Evolutionary conservation across 108 stramenopile genomes (phyloP).

Genomic region (Skeletonema marinoi): DNA sequence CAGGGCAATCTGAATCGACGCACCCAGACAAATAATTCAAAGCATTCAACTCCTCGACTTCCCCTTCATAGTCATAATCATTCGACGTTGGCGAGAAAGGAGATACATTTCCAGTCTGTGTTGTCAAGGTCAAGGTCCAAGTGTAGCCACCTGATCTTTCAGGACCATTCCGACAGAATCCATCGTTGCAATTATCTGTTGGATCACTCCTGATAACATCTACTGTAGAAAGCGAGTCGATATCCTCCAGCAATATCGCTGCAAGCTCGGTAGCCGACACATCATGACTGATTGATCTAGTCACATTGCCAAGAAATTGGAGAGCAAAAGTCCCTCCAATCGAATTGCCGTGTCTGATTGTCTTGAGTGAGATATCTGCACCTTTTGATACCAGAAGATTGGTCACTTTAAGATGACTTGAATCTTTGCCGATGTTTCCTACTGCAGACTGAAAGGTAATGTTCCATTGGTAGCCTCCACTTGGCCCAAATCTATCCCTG

Average conservation of each 20-base stretch:
- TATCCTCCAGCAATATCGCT: constrained; percentile 28
- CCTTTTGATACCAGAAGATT: constrained; percentile 60
- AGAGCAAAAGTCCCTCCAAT: constrained; percentile 73
- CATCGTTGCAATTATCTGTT: constrained; percentile 55
- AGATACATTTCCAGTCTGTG: constrained; percentile 54
- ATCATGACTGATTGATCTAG: constrained; percentile 44
- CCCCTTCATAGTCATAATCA: constrained; percentile 40
- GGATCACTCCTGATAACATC: constrained; percentile 38
- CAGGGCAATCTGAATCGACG: constrained; percentile 45
- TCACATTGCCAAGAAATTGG: constrained; percentile 51
- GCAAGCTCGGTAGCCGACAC: constrained; percentile 39
- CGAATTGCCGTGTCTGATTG: constrained; percentile 58
- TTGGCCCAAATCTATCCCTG: constrained; percentile 28
- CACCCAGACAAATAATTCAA: constrained; percentile 50
- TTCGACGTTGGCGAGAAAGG: constrained; percentile 56
- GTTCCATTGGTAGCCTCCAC: constrained; percentile 60
- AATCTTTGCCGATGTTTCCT: constrained; percentile 42
- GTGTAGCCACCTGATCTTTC: constrained; percentile 49
- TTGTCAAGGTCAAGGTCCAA: constrained; percentile 58
- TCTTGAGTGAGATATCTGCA: constrained; percentile 46
- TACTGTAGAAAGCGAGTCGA: constrained; percentile 23
- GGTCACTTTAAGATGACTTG: constrained; percentile 22
- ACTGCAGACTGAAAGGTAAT: constrained; percentile 62
- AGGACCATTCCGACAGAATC: constrained; percentile 57
- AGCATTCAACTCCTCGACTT: constrained; percentile 27